These are phyloP conservation scores for Colletotrichum viniferum DNA, from an alignment of 2,329 filamentous ascomycete species.

Conservation along the genomic window DNA sequence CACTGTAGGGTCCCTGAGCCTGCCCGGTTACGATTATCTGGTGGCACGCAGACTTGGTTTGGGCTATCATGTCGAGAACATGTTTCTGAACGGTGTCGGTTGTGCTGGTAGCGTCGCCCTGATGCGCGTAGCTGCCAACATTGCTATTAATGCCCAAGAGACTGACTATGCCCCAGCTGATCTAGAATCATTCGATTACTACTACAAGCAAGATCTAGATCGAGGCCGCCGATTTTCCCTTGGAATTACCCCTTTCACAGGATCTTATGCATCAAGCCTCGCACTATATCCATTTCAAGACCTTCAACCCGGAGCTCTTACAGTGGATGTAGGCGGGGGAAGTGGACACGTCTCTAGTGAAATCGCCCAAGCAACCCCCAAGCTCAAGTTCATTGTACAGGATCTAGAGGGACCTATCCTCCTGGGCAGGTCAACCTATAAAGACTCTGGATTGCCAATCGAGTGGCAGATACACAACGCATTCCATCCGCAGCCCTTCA, in stretches of 20 bases:
- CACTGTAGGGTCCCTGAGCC: conserved; percentile 39
- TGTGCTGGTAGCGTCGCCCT: conserved; percentile 41
- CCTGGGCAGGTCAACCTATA: background rate
- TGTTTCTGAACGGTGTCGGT: conserved; percentile 38
- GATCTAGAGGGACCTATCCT: background rate
- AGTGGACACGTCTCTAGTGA: background rate
- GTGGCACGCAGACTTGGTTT: conserved; percentile 36
- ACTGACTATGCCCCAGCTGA: background rate
- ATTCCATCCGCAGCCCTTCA: background rate
- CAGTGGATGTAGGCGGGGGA: background rate
- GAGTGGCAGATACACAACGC: background rate
- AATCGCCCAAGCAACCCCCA: background rate
- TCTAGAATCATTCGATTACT: background rate
- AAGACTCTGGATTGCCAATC: background rate
- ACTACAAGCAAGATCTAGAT: background rate
- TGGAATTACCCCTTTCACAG: background rate
- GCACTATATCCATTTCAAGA: background rate
- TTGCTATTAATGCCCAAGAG: background rate
- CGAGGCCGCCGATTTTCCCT: background rate
- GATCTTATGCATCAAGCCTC: background rate
- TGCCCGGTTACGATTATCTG: conserved; percentile 39
- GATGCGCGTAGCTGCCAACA: conserved; percentile 25
- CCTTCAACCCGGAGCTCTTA: background rate
- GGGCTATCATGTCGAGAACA: conserved; percentile 31
- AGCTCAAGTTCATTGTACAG: background rate